Base-by-base conservation (phyloP, 371 early-diverging fungal genomes). In the Haplosporangium sp. region DNA sequence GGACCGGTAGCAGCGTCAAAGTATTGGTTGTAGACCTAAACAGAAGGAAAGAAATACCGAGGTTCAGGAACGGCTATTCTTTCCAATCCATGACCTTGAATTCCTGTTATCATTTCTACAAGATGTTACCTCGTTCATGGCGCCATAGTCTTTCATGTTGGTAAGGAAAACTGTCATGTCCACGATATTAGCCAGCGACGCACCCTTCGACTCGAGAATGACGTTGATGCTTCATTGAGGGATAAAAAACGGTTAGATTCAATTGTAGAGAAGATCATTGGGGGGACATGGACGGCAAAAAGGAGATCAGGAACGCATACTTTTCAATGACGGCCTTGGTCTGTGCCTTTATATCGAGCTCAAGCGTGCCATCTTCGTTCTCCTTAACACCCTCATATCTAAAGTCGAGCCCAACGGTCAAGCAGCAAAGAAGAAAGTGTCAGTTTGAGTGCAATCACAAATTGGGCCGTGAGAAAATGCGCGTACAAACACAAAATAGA, bases 101-200 rank as follows among this genome's bases (percentile, higher is more conserved):
- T 29, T 29, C 29, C 29, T 29, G 29, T 2, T 29, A 21, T 36
- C 12, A 23, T 55, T 18, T 4, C 3, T 42, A 42, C 10, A 13
- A 14, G 46, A 18, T 29, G 29, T n/a, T 62, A 85, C 88, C 67
- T 87, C 84, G 63, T 91, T 91, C 76, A 89, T 87, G 6, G 69
- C 88, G 12, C 74, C 74, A 77, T 91, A 91, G 70, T 91, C 83
- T 55, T 81, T 71, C 92, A 92, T 92, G 73, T 92, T 74, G 18
- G 86, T 85, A 50, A 92, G 81, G 73, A 92, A 92, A 37, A 91
- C 87, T 20, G 89, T 90, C 80, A 92, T 61, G 75, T 92, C 92
- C 12, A 91, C 82, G 14, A 92, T 48, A 55, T 90, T 67, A 47
- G 79, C 83, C 43, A 92, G 73, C 18, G 74, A 73, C 6, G 85